Base-by-base conservation (phyloP, 2,329 filamentous ascomycete species). In the Aureobasidium leucospermi region DNA sequence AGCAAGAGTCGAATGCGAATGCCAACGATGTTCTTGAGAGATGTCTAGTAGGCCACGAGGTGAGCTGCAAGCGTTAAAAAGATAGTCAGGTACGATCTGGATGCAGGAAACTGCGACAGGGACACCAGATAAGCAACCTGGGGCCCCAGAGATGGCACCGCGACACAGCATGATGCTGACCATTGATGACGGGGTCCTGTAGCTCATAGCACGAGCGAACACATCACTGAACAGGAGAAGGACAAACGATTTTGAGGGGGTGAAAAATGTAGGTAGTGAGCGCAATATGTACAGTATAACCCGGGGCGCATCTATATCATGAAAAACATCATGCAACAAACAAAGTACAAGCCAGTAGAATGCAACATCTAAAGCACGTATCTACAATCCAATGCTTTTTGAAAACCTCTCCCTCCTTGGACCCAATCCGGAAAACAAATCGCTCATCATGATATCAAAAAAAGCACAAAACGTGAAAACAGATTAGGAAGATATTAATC, bases 371-470 rank as follows among this genome's bases (percentile, higher is more conserved):
- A 34, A 28, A 36, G 13, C 52, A 42, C 41, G 46, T 57, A 57
- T 57, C 31, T 45, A 57, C 52, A 57, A 38, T 38, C 13, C 23
- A 55, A 41, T 23, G 42, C 42, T 15, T 55, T 55, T 55, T 34
- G 32, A 52, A 19, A 23, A 23, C 23, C n/a, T 29, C 38, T 56
- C 52, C 15, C 6, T 28, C 16, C 39, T 5, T 4, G 23, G 29
- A 11, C 11, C 29, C 38, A 55, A 45, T 16, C 42, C 52, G 23
- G 23, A 42, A 42, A 34, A 42, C 28, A 32, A 43, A 4, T 55
- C 51, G 51, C 51, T 55, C 16, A 15, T 55, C 29, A 43, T 55
- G 28, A 55, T 5, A 42, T 32, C 28, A 36, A 46, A 57, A 46
- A n/a, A 28, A 16, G 29, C 16, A 31, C 11, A 32, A 56, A 13